These are phyloP conservation scores for Trichoderma polysporum DNA, from an alignment of 2,329 filamentous ascomycete genomes.

Conservation along the genomic window DNA sequence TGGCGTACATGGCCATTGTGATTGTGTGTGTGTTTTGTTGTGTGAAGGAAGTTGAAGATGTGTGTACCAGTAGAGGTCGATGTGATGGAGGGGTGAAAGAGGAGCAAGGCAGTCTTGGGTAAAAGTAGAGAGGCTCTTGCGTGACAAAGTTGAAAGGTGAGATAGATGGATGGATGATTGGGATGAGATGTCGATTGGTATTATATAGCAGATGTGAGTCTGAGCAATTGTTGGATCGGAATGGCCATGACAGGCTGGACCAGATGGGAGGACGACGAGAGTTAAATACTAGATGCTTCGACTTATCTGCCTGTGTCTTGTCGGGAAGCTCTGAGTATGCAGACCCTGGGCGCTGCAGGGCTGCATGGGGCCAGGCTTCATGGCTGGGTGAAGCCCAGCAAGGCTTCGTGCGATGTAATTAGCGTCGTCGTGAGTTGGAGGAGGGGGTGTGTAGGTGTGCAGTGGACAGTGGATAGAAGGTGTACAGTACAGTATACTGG, in stretches of 20 bases:
- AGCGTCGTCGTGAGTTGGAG: constrained; percentile 12
- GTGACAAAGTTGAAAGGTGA: not conserved
- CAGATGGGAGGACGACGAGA: constrained; percentile 20
- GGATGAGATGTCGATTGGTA: constrained; percentile 18
- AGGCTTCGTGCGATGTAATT: constrained; percentile 21
- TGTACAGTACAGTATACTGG: no score
- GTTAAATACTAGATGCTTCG: constrained; percentile 22
- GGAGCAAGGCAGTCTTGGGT: constrained; percentile 5
- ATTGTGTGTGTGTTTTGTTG: not conserved
- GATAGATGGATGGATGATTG: not conserved
- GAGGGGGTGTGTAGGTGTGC: not conserved
- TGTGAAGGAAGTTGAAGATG: not conserved
- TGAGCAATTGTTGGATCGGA: constrained; percentile 16
- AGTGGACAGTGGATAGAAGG: no score
- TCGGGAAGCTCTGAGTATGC: constrained; percentile 17
- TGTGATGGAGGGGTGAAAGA: constrained; percentile 17
- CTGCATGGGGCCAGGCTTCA: constrained; percentile 21
- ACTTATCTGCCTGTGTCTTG: constrained; percentile 13
- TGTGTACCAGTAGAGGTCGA: not conserved
- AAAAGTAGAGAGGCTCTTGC: constrained; percentile 7
- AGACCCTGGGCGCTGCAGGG: constrained; percentile 22
- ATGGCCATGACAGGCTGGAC: constrained; percentile 14
- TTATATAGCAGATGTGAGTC: constrained; percentile 11
- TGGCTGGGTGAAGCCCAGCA: constrained; percentile 20
- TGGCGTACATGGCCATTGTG: constrained; percentile 39